Evolutionary conservation across 768 basidiomycete species (phyloP).

Genomic region (Kwoniella europaea): DNA sequence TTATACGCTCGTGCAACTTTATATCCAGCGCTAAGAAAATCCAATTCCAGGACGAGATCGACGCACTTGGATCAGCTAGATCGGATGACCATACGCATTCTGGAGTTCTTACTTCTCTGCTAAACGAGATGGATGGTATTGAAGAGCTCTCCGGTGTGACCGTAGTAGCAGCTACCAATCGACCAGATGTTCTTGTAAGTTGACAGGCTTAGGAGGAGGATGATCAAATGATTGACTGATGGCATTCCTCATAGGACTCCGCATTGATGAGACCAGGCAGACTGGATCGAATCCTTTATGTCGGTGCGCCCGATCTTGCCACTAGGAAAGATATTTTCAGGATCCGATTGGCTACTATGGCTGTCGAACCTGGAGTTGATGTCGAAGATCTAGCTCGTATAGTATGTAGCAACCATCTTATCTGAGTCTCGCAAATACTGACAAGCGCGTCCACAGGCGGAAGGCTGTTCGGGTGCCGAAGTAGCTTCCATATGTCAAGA

Average conservation of each 20-base stretch:
- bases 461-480: conserved; percentile 96
- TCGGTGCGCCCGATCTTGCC: conserved; percentile 82
- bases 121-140: conserved; percentile 99
- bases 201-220: not conserved
- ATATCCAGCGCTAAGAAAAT: no score
- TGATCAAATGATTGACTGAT: not conserved
- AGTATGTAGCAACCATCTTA: no score
- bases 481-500: conserved; percentile 91
- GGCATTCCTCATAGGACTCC: conserved; percentile 69
- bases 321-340: conserved; percentile 83
- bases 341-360: conserved; percentile 80
- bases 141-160: conserved; percentile 95
- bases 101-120: conserved; percentile 85
- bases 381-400: conserved; percentile 70
- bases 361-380: conserved; percentile 72
- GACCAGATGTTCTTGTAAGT: conserved; percentile 87
- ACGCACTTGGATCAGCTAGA: conserved; percentile 84
- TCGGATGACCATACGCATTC: conserved; percentile 65
- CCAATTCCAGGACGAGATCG: conserved; percentile 83
- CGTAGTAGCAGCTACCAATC: conserved; percentile 91
- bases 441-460: no score
- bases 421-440: no score
- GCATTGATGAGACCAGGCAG: conserved; percentile 94
- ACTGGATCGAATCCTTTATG: conserved; percentile 89
- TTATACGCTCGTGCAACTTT: not conserved